Base-by-base conservation (phyloP, 2,329 filamentous ascomycete genomes). In the Ascocoryne sarcoides region DNA sequence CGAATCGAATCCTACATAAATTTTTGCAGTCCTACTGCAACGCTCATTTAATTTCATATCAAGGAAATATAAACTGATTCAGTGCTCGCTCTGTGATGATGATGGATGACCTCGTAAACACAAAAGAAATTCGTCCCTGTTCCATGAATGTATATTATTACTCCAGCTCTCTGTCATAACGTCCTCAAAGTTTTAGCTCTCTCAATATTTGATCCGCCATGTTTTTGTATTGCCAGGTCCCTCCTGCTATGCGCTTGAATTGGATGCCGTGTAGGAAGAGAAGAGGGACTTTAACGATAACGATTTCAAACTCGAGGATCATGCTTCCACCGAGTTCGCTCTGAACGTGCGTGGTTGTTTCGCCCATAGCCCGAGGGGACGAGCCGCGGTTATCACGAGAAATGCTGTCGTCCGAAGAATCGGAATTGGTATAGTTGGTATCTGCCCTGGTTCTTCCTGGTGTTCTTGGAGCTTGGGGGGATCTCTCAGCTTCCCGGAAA, bases 171-270 rank as follows among this genome's bases (percentile, higher is more conserved):
- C n/a, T n/a, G n/a, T n/a, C n/a, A n/a, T n/a, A n/a, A n/a, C n/a
- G n/a, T n/a, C 31, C 3, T 49, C 39, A 95, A 48, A 96, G 73
- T 58, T 80, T 79, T 52, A 98, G 66, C 61, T 92, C 88, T 58
- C 83, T 79, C 52, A 98, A 69, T 55, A 98, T 95, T 55, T 88
- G 88, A 63, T 95, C 89, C 26, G 92, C 92, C 88, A 96, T 93
- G 58, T 86, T 90, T 69, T 95, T 95, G 67, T 94, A 98, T 63
- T 95, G 89, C 89, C 90, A 96, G 43, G 92, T 96, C 44, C 93
- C 90, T 26, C 92, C 90, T 42, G 85, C 78, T 52, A 96, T 82
- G 60, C 92, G 88, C 72, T 98, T 98, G 69, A 98, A 98, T 62
- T 96, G 92, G 46, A 98, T 89, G 36, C 92, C 92, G 58, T 98